Percentiles rank a stretch among this genome's conserved stretches.
phyloP scores from a whole-genome alignment of 2,329 filamentous ascomycete genomes.

The Ceratocystis destructans region DNA sequence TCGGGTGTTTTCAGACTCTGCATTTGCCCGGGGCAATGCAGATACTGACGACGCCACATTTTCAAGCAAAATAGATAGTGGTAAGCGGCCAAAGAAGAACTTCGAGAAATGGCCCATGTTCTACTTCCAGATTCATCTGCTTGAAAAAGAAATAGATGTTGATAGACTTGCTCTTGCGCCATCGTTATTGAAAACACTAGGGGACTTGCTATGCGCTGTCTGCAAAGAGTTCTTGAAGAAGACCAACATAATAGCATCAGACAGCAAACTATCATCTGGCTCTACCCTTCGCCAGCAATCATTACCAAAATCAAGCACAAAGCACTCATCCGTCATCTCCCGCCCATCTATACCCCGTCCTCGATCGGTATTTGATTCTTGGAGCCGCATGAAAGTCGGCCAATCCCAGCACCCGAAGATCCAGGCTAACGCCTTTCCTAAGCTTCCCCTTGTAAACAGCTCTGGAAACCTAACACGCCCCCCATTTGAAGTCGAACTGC shows the following conservation, averaged over 20 bases:
- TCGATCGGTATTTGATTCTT: conserved; percentile 27
- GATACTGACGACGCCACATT: conserved; percentile 24
- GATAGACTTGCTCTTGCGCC: conserved; percentile 8
- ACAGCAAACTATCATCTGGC: neutral
- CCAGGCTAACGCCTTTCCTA: conserved; percentile 9
- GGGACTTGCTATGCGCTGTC: conserved; percentile 54
- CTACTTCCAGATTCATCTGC: conserved; percentile 51
- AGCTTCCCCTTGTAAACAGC: conserved; percentile 10
- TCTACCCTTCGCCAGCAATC: neutral
- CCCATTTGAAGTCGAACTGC: conserved; percentile 16
- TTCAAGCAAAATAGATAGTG: conserved; percentile 30
- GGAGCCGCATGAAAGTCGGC: conserved; percentile 26
- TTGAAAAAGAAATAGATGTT: conserved; percentile 6
- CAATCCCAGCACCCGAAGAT: conserved; percentile 5
- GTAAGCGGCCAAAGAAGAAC: conserved; percentile 42
- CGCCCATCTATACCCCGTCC: neutral
- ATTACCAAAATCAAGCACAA: neutral
- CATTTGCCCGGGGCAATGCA: conserved; percentile 53
- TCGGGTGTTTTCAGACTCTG: conserved; percentile 57
- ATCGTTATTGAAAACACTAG: conserved; percentile 10
- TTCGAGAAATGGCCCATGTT: conserved; percentile 85
- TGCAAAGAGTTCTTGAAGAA: conserved; percentile 61
- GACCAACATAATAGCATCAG: conserved; percentile 21
- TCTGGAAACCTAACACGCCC: conserved; percentile 16
- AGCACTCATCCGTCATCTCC: conserved; percentile 50